Conservation (phyloP, 169 alveolate genomes). For the Cryptosporidium viatorum region DNA sequence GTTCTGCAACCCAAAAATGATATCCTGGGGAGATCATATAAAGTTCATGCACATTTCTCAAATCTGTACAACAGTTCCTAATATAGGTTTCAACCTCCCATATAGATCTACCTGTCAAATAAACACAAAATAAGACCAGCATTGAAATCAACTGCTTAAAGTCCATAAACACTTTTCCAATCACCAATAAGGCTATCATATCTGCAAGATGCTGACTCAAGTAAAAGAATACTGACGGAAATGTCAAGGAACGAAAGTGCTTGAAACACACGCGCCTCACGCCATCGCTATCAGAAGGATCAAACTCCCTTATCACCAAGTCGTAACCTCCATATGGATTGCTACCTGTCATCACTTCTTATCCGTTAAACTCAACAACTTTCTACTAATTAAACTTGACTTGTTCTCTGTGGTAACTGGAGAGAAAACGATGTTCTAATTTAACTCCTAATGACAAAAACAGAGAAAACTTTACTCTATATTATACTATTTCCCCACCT, state of each 20-base stretch:
- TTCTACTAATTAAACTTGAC: not conserved
- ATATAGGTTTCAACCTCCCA: slow-evolving; percentile 88
- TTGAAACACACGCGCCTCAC: slow-evolving; percentile 73
- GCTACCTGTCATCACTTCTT: slow-evolving; percentile 23
- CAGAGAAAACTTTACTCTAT: not conserved
- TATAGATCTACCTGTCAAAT: slow-evolving; percentile 86
- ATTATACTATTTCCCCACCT: not conserved
- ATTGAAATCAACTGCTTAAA: slow-evolving; percentile 81
- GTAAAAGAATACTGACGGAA: slow-evolving; percentile 69
- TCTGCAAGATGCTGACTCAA: slow-evolving; percentile 69
- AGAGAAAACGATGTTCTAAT: not conserved
- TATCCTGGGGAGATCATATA: slow-evolving; percentile 83
- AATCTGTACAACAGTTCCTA: slow-evolving; percentile 87
- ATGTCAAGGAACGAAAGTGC: slow-evolving; percentile 72
- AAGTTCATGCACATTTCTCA: slow-evolving; percentile 84
- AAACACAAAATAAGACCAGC: slow-evolving; percentile 81
- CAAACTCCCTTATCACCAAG: slow-evolving; percentile 61
- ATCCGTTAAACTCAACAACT: not conserved
- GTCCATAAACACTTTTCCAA: slow-evolving; percentile 79
- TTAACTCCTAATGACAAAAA: not conserved
- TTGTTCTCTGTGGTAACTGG: not conserved
- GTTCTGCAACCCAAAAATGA: slow-evolving; percentile 91
- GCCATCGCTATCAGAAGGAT: slow-evolving; percentile 71
- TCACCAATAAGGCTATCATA: slow-evolving; percentile 58
- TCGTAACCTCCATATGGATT: slow-evolving; percentile 74